Evolutionary conservation across 768 basidiomycete species (phyloP), one percentile per base, ranked within the genome.

Genomic region (Suillus subaureus): DNA sequence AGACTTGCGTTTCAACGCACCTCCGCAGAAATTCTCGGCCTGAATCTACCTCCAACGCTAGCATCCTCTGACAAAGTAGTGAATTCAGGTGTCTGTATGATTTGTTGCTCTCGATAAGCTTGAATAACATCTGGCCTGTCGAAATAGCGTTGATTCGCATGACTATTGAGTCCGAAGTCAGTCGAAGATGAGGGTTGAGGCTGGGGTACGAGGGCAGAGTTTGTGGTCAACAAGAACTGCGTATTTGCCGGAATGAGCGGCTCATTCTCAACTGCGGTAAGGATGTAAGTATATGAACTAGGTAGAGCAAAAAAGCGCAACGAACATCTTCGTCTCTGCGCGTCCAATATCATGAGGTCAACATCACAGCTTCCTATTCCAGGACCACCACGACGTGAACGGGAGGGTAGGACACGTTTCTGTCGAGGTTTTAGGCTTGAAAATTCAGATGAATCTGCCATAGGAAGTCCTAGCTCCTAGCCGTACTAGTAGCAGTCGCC

Each of bases 331-430:
- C 87, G 86, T 78, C 87, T 87, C 71, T 90, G 84, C 68, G 89
- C 90, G 70, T 95, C 93, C 68, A 94, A 77, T 75, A 96, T 92
- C 87, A 93, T 89, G 63, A 87, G 70, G 80, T 96, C 94, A 21
- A 89, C 83, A 74, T 93, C 91, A 74, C 89, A 88, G 66, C 79
- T 89, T 64, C 94, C 92, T 61, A 92, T 86, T 42, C 92, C 92
- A 35, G 91, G 89, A 18, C 92, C 92, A 63, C 92, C 90, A 64
- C 94, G 86, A 70, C 92, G 84, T 64, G 90, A 85, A 71, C 94
- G 87, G 76, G 92, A 86, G 51, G 94, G 94, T 64, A 94, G 80
- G 52, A 94, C 89, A 75, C 94, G 89, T 79, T 90, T 91, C 78
- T 88, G 89, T 64, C 85, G 87, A 67, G 79, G 75, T 70, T 81